Conservation (phyloP, 2,329 filamentous ascomycete species). For the Dactylellina haptotyla region DNA sequence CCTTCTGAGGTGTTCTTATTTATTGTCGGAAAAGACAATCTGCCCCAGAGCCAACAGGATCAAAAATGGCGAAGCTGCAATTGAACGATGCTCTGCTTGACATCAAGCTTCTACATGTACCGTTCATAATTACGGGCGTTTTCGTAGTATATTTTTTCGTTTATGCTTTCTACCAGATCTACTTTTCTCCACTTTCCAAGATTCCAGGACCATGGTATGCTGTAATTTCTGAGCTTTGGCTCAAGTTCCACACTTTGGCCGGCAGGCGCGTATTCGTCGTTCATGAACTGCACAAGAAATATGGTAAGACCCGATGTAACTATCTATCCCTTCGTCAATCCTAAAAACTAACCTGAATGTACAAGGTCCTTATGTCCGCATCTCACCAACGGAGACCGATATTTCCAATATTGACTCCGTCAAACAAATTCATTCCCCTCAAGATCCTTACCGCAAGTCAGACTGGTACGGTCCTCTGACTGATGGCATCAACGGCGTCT, state of each 20-base stretch:
- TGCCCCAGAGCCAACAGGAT: conserved; percentile 17
- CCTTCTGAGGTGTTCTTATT: conserved; percentile 26
- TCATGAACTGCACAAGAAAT: conserved; percentile 26
- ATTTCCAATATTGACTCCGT: conserved; percentile 11
- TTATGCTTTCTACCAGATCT: conserved; percentile 25
- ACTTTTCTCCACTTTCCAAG: conserved; percentile 29
- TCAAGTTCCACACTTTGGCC: neutral
- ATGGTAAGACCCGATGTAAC: conserved; percentile 24
- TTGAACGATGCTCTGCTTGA: conserved; percentile 21
- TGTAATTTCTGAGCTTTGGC: conserved; percentile 10
- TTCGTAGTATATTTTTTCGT: conserved; percentile 15
- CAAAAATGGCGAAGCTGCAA: conserved; percentile 21
- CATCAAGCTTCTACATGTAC: conserved; percentile 22
- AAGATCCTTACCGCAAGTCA: conserved; percentile 14
- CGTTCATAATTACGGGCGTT: conserved; percentile 22
- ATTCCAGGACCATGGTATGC: conserved; percentile 29
- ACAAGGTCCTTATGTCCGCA: conserved; percentile 25
- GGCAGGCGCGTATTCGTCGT: conserved; percentile 15
- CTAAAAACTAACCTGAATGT: conserved; percentile 23
- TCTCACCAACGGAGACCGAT: conserved; percentile 20
- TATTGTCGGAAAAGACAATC: conserved; percentile 18
- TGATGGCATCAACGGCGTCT: neutral
- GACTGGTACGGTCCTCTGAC: neutral
- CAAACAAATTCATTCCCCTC: conserved; percentile 13
- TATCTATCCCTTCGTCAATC: conserved; percentile 13